These are phyloP conservation scores for Scytalidium lignicola DNA, from an alignment of 2,329 filamentous ascomycete genomes.

Conservation along the genomic window DNA sequence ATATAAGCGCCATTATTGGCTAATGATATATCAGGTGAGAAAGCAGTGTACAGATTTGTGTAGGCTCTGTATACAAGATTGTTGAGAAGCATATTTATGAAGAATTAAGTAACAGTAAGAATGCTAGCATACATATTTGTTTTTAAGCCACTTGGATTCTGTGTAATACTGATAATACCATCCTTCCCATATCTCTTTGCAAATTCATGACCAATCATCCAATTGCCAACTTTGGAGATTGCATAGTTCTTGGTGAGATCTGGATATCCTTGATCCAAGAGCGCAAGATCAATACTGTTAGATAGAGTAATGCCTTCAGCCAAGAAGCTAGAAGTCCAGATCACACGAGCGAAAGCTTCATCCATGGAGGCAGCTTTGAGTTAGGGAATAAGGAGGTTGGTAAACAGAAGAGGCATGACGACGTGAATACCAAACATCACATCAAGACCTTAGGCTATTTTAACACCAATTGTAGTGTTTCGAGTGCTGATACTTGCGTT, in stretches of 20 bases:
- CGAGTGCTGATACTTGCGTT: conserved; percentile 27
- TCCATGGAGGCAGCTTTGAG: conserved; percentile 21
- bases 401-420: conserved; percentile 12
- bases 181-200: not conserved
- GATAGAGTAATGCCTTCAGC: conserved; percentile 3
- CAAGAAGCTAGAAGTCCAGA: conserved; percentile 9
- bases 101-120: not conserved
- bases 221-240: not conserved
- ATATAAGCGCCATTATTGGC: conserved; percentile 1
- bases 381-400: conserved; percentile 32
- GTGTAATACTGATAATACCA: conserved; percentile 1
- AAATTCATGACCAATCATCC: conserved; percentile 1
- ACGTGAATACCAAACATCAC: conserved; percentile 9
- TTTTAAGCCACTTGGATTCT: conserved; percentile 2
- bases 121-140: not conserved
- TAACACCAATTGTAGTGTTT: too few species aligned
- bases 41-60: conserved; percentile 1
- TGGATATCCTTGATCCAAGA: not conserved
- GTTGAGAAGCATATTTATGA: not conserved
- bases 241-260: not conserved
- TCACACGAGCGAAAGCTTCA: conserved; percentile 5
- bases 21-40: not conserved
- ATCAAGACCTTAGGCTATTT: conserved; percentile 9
- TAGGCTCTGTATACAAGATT: not conserved
- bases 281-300: conserved; percentile 1